Evolutionary conservation across 768 basidiomycete genomes (phyloP).

Genomic region (Termitomyces heimii): DNA sequence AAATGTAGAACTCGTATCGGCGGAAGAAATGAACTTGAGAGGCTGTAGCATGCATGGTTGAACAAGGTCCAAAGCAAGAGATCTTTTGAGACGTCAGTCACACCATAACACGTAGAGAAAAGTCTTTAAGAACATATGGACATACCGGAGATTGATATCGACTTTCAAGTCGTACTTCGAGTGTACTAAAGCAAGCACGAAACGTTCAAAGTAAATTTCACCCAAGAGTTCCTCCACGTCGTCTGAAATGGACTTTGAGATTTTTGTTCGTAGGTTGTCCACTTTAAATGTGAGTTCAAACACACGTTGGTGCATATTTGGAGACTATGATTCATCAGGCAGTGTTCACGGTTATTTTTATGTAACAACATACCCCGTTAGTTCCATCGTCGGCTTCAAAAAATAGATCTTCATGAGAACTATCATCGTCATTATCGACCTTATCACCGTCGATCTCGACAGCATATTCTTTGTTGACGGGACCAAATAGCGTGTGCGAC

Average conservation of each 20-base stretch:
- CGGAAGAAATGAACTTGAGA: slow-evolving; percentile 64
- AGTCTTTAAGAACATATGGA: slow-evolving; percentile 28
- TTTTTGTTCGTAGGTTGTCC: slow-evolving; percentile 69
- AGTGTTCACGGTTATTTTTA: background rate
- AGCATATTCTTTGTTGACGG: slow-evolving; percentile 58
- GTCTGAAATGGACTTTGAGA: slow-evolving; percentile 63
- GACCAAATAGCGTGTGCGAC: slow-evolving; percentile 49
- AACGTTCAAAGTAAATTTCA: slow-evolving; percentile 71
- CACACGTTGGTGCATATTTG: slow-evolving; percentile 45
- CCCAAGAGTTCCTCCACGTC: slow-evolving; percentile 72
- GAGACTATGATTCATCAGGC: slow-evolving; percentile 21
- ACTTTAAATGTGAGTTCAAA: slow-evolving; percentile 90
- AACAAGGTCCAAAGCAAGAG: slow-evolving; percentile 70
- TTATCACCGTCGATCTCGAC: slow-evolving; percentile 54
- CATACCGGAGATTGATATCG: slow-evolving; percentile 71
- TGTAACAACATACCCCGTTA: slow-evolving; percentile 36
- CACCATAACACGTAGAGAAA: background rate
- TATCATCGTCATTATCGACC: slow-evolving; percentile 29
- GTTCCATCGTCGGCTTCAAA: slow-evolving; percentile 67
- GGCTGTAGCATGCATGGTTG: slow-evolving; percentile 43
- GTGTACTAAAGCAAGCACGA: slow-evolving; percentile 67
- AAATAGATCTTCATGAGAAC: slow-evolving; percentile 46
- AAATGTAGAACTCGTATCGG: slow-evolving; percentile 26
- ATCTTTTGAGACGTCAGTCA: slow-evolving; percentile 33
- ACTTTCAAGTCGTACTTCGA: slow-evolving; percentile 86